phyloP scores from a whole-genome alignment of 768 basidiomycete genomes.

The Amanita pseudoporphyria region DNA sequence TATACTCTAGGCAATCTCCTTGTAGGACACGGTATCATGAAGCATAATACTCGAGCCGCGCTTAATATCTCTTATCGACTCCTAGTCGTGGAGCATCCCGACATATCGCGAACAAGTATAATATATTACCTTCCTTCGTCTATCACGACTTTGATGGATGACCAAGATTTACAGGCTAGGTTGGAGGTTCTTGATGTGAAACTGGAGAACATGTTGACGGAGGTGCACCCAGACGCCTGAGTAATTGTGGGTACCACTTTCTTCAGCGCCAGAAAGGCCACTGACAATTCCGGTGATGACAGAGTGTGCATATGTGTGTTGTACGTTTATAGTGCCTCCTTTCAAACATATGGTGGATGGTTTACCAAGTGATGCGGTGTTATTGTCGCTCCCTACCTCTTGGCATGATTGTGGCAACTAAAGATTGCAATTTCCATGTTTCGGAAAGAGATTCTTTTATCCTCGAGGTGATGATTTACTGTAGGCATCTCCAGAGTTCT shows the following conservation, averaged over 20 bases:
- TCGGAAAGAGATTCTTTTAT: too few species aligned
- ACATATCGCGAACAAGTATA: slow-evolving; percentile 28
- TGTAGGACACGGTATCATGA: slow-evolving; percentile 34
- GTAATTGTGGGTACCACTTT: background rate
- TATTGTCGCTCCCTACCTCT: too few species aligned
- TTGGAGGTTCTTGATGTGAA: slow-evolving; percentile 31
- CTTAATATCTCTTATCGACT: slow-evolving; percentile 37
- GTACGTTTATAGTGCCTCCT: too few species aligned
- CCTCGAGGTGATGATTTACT: too few species aligned
- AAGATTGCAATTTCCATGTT: too few species aligned
- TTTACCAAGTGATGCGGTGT: too few species aligned
- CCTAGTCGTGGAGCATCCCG: slow-evolving; percentile 31
- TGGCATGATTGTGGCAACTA: too few species aligned
- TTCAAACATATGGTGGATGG: too few species aligned
- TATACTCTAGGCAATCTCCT: slow-evolving; percentile 46
- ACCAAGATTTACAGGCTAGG: slow-evolving; percentile 22
- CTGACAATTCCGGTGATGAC: too few species aligned
- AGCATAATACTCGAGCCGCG: slow-evolving; percentile 29
- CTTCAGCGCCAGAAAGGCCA: background rate
- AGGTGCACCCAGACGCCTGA: background rate
- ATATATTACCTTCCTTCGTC: slow-evolving; percentile 41
- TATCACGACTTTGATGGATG: slow-evolving; percentile 24
- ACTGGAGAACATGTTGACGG: slow-evolving; percentile 29
- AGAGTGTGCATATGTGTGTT: too few species aligned
- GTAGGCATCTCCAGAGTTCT: too few species aligned